Conservation (phyloP, 176 grass and related monocot genomes). For the Ensete glaucum region DNA sequence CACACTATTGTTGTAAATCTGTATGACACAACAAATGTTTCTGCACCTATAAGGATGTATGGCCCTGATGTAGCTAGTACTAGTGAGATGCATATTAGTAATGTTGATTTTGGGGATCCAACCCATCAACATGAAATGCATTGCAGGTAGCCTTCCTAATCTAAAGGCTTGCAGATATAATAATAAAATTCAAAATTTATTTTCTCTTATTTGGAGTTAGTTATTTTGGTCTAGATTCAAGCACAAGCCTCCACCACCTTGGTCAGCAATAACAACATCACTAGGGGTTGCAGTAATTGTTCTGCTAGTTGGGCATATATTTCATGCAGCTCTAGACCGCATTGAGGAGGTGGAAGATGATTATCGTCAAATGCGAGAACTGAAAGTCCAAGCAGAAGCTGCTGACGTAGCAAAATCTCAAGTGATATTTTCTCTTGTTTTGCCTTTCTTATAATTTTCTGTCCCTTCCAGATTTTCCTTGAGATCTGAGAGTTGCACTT, state of each 20-base stretch:
- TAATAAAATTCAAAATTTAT: background rate
- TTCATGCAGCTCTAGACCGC: slow-evolving; percentile 51
- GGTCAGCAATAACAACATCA: slow-evolving; percentile 47
- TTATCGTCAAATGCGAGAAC: slow-evolving; percentile 11
- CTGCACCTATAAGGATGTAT: slow-evolving; percentile 56
- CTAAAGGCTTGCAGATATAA: background rate
- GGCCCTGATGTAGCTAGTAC: slow-evolving; percentile 30
- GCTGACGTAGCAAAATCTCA: slow-evolving; percentile 24
- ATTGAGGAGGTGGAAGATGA: slow-evolving; percentile 50
- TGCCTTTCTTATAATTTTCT: background rate
- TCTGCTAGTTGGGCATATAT: slow-evolving; percentile 57
- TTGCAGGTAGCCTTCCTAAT: slow-evolving; percentile 43
- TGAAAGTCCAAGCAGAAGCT: slow-evolving; percentile 14
- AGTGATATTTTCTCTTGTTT: background rate
- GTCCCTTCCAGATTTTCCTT: background rate
- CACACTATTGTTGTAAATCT: slow-evolving; percentile 61
- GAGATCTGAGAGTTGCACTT: background rate
- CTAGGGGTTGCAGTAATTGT: slow-evolving; percentile 50
- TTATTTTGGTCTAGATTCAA: slow-evolving; percentile 39
- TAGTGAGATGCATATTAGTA: slow-evolving; percentile 28
- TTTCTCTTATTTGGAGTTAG: background rate
- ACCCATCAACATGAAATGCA: slow-evolving; percentile 63
- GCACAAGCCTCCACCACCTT: slow-evolving; percentile 37
- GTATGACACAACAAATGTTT: slow-evolving; percentile 58
- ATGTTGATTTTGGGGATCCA: slow-evolving; percentile 67